Conservation (phyloP, 2,329 filamentous ascomycete genomes). For the Colletotrichum echinochloae region DNA sequence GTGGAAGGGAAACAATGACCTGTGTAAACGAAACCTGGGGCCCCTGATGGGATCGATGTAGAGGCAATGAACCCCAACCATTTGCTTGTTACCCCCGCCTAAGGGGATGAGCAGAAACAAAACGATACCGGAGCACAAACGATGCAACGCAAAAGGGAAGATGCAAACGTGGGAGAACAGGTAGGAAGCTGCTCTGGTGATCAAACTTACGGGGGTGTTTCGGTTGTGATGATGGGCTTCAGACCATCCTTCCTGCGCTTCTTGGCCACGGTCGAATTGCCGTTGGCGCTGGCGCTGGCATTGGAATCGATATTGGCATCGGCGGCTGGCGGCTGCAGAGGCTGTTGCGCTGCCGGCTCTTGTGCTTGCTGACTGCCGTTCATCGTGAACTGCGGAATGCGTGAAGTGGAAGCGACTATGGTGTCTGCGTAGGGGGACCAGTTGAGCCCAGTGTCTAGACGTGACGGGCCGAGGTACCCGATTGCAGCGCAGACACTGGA, state of each 20-base stretch:
- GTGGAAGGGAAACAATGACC: constrained; percentile 14
- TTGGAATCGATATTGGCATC: neutral
- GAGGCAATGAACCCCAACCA: constrained; percentile 19
- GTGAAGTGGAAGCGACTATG: constrained; percentile 10
- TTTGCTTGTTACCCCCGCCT: constrained; percentile 13
- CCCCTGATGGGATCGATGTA: constrained; percentile 4
- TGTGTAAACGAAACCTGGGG: constrained; percentile 27
- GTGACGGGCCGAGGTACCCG: constrained; percentile 1
- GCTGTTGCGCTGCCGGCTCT: constrained; percentile 33
- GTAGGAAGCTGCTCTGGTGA: constrained; percentile 21
- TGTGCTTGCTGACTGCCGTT: constrained; percentile 37
- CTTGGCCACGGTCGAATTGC: constrained; percentile 57
- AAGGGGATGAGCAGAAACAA: neutral
- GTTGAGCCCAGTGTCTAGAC: constrained; percentile 13
- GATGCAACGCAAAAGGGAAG: constrained; percentile 15
- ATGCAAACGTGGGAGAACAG: neutral
- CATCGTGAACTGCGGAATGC: constrained; percentile 34
- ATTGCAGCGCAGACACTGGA: constrained; percentile 19
- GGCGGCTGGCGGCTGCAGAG: constrained; percentile 32
- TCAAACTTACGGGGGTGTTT: constrained; percentile 58
- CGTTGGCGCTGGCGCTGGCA: constrained; percentile 16
- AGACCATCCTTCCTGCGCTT: constrained; percentile 81
- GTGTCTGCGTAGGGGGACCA: constrained; percentile 17
- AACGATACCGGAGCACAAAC: neutral
- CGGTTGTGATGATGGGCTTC: constrained; percentile 82